These are phyloP conservation scores for Galerina marginata DNA, from an alignment of 768 basidiomycete genomes.

Conservation along the genomic window DNA sequence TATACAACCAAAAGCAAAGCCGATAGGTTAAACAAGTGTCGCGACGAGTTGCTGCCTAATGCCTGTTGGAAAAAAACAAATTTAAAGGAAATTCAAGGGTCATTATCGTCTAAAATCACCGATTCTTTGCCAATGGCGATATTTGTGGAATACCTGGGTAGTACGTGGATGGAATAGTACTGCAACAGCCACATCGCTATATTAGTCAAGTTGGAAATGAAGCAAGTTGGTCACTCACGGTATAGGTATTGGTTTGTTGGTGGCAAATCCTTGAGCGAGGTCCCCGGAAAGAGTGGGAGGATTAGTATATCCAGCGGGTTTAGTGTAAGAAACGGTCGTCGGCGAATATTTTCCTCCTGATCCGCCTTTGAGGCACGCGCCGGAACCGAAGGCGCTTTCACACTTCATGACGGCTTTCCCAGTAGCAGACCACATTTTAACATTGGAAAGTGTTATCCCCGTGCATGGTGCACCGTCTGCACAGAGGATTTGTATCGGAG, in stretches of 20 bases:
- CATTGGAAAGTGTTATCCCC: conserved; percentile 1
- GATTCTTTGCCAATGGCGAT: background rate
- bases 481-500: conserved; percentile 1
- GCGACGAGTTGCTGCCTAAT: too few species aligned
- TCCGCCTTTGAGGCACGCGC: conserved; percentile 2
- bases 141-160: conserved; percentile 1
- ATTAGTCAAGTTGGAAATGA: background rate
- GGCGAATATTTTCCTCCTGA: background rate
- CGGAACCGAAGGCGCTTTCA: background rate
- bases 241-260: conserved; percentile 2
- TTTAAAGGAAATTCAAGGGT: too few species aligned
- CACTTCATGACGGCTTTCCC: conserved; percentile 2
- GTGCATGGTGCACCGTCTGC: conserved; percentile 5
- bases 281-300: background rate
- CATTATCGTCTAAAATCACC: background rate
- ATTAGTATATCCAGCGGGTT: conserved; percentile 5
- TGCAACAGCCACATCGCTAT: background rate
- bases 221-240: background rate
- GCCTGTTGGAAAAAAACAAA: too few species aligned
- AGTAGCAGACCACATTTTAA: conserved; percentile 8
- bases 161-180: conserved; percentile 2
- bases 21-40: too few species aligned
- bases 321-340: background rate
- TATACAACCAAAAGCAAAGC: too few species aligned
- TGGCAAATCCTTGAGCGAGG: conserved; percentile 1